phyloP scores from a whole-genome alignment of 2,329 filamentous ascomycete species.

The Tolypocladium ophioglossoides region DNA sequence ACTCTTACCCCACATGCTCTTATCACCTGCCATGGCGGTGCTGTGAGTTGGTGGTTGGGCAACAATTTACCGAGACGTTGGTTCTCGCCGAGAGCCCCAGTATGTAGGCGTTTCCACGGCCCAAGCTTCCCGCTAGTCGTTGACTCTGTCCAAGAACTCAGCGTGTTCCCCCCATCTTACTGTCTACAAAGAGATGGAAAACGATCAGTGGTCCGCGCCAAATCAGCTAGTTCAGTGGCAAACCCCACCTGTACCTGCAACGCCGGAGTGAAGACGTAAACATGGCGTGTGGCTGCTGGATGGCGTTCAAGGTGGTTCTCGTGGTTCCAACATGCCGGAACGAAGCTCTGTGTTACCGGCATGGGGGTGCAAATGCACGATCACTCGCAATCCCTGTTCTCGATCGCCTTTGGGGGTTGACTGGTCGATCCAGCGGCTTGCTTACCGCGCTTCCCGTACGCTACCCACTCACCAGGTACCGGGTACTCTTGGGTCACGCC shows the following conservation, averaged over 20 bases:
- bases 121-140: not conserved
- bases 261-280: not conserved
- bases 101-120: not conserved
- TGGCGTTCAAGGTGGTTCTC: not conserved
- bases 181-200: not conserved
- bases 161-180: too few species aligned
- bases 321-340: not conserved
- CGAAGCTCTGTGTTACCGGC: not conserved
- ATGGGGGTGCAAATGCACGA: not conserved
- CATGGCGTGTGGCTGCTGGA: not conserved
- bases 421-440: not conserved
- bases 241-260: not conserved
- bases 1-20: not conserved
- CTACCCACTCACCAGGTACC: not conserved
- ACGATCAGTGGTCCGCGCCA: not conserved
- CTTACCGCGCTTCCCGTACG: too few species aligned
- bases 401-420: not conserved
- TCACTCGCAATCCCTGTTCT: not conserved
- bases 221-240: too few species aligned
- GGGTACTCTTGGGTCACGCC: not conserved
- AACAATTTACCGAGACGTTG: not conserved
- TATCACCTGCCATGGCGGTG: not conserved
- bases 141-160: not conserved
- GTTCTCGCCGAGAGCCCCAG: not conserved
- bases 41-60: not conserved